A percentile compares a stretch with the other conserved stretches of the same genome.
phyloP scores from a whole-genome alignment of 768 basidiomycete species.

The Amylocystis lapponica region DNA sequence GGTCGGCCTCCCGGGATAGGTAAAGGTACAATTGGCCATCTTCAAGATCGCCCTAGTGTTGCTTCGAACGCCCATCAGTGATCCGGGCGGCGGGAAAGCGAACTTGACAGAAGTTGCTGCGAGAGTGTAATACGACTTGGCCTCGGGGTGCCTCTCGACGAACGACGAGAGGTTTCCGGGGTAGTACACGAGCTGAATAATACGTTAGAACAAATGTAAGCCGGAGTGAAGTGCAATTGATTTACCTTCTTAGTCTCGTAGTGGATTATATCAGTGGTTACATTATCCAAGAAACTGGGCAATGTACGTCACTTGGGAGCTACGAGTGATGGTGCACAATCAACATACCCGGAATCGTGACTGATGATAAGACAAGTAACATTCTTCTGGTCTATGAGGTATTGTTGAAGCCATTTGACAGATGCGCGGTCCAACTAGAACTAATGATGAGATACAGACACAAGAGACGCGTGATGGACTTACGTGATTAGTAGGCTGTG shows the following conservation, averaged over 20 bases:
- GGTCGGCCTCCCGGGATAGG: constrained; percentile 82
- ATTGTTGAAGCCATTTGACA: constrained; percentile 89
- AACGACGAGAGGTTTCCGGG: constrained; percentile 88
- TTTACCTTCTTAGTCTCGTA: constrained; percentile 88
- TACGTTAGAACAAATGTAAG: not conserved
- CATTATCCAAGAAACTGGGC: constrained; percentile 85
- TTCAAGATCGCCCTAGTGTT: constrained; percentile 95
- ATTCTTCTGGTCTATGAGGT: constrained; percentile 72
- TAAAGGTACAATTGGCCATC: constrained; percentile 86
- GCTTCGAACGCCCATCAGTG: constrained; percentile 94
- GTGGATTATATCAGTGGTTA: constrained; percentile 96
- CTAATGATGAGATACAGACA: constrained; percentile 5
- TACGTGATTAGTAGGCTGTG: constrained; percentile 87
- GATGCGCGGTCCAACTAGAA: constrained; percentile 72
- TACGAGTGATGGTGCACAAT: too few species aligned
- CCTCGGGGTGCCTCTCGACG: constrained; percentile 86
- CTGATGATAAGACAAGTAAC: constrained; percentile 92
- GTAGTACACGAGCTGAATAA: constrained; percentile 78
- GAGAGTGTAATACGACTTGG: constrained; percentile 94
- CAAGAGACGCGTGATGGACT: constrained; percentile 27
- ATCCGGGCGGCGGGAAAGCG: constrained; percentile 92
- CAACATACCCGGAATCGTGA: constrained; percentile 86
- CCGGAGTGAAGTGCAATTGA: not conserved
- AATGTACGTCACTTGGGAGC: too few species aligned
- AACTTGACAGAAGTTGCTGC: constrained; percentile 92